Percentiles rank a stretch among this genome's conserved stretches.
These are phyloP conservation scores for Claviceps sp. DNA, from an alignment of 2,329 filamentous ascomycete genomes.

Conservation along the genomic window DNA sequence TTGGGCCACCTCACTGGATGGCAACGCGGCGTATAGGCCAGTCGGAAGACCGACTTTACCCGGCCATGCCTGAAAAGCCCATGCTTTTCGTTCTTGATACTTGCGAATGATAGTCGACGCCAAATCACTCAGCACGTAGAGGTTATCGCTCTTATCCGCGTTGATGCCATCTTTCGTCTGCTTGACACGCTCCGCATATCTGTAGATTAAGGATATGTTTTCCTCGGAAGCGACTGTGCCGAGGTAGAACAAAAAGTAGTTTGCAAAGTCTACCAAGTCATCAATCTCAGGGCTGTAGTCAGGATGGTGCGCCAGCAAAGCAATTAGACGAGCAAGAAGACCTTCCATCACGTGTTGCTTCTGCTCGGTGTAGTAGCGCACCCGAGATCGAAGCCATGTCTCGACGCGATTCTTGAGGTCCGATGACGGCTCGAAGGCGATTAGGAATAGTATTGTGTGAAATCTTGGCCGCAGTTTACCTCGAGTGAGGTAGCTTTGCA, in stretches of 20 bases:
- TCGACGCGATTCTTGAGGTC: constrained; percentile 61
- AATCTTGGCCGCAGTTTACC: constrained; percentile 60
- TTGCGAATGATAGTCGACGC: constrained; percentile 69
- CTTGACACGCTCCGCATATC: constrained; percentile 87
- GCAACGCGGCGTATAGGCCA: constrained; percentile 62
- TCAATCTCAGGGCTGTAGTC: constrained; percentile 60
- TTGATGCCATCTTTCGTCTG: constrained; percentile 71
- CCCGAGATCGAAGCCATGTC: constrained; percentile 80
- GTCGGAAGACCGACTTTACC: constrained; percentile 69
- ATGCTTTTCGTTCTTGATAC: constrained; percentile 76
- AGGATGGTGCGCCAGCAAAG: constrained; percentile 83
- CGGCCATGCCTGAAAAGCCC: constrained; percentile 73
- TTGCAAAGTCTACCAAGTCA: constrained; percentile 67
- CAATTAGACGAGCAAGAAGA: constrained; percentile 69
- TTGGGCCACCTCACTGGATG: constrained; percentile 66
- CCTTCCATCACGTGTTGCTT: constrained; percentile 61
- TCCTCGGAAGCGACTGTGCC: constrained; percentile 69
- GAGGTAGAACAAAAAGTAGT: constrained; percentile 85
- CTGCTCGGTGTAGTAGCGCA: constrained; percentile 46
- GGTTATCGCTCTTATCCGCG: constrained; percentile 51
- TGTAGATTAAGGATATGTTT: constrained; percentile 79
- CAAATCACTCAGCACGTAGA: constrained; percentile 82
- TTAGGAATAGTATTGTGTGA: constrained; percentile 79
- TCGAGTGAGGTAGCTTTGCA: constrained; percentile 81
- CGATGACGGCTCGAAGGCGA: constrained; percentile 76